Evolutionary conservation across 257 asterid species (phyloP).

Genomic region (Rubia yunnanensis): DNA sequence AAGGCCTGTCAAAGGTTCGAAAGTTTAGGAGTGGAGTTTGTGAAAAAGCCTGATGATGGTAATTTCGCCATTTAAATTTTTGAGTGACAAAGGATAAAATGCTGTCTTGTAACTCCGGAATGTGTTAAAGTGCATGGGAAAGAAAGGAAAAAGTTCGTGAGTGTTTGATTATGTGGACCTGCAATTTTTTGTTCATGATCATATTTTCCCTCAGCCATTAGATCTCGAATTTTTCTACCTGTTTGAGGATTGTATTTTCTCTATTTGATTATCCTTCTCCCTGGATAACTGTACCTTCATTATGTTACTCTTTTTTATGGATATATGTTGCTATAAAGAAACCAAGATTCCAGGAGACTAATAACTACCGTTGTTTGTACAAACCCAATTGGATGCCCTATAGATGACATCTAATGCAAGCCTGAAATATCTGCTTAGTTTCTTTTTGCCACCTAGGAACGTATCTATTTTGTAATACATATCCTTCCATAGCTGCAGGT

Average conservation of each 20-base stretch:
- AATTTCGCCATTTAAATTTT: slow-evolving; percentile 15
- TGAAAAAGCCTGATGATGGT: slow-evolving; percentile 75
- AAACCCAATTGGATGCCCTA: too few species aligned
- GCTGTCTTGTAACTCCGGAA: neutral
- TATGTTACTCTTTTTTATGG: neutral
- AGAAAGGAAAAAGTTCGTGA: neutral
- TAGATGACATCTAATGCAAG: neutral
- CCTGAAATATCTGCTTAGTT: neutral
- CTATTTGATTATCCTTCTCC: neutral
- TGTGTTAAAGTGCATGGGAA: neutral
- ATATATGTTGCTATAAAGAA: neutral
- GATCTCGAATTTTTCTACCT: neutral
- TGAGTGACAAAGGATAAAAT: neutral
- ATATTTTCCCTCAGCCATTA: neutral
- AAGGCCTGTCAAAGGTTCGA: slow-evolving; percentile 85
- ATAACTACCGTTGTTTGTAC: neutral
- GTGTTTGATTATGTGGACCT: neutral
- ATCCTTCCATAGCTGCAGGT: neutral
- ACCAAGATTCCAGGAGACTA: neutral
- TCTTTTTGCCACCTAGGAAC: neutral
- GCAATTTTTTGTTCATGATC: neutral
- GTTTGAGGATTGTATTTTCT: neutral
- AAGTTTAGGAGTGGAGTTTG: slow-evolving; percentile 71
- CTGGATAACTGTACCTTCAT: neutral
- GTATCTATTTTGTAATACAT: neutral